phyloP scores from a whole-genome alignment of 306 rosid genomes.

The Quercus ilex region DNA sequence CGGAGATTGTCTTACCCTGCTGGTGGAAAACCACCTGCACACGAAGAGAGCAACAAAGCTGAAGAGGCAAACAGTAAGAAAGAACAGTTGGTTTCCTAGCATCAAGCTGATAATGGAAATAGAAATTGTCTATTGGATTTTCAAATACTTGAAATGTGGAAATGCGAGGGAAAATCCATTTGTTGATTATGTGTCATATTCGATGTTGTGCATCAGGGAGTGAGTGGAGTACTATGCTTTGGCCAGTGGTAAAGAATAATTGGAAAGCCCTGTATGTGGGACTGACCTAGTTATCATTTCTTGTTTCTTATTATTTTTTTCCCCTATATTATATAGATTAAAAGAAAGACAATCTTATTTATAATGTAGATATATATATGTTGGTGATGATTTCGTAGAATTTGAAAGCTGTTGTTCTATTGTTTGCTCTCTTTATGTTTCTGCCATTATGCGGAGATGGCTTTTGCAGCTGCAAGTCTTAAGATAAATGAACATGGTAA shows the following conservation, averaged over 20 bases:
- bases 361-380: conserved; percentile 20
- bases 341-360: conserved; percentile 16
- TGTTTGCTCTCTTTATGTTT: not conserved
- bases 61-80: conserved; percentile 30
- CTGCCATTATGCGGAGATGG: not conserved
- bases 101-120: conserved; percentile 16
- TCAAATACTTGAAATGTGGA: conserved; percentile 22
- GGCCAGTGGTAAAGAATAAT: conserved; percentile 21
- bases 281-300: conserved; percentile 13
- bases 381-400: not conserved
- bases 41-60: conserved; percentile 35
- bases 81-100: conserved; percentile 22
- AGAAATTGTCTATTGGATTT: conserved; percentile 25
- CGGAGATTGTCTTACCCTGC: conserved; percentile 72
- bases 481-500: not conserved
- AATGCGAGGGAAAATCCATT: conserved; percentile 26
- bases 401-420: not conserved
- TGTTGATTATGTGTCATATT: conserved; percentile 14
- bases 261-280: conserved; percentile 23
- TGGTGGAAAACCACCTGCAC: conserved; percentile 36
- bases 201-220: conserved; percentile 28
- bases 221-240: conserved; percentile 33
- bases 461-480: not conserved
- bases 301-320: not conserved
- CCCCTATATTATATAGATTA: not conserved